Base-by-base conservation (phyloP, 192 early-diverging fungal species). In the Lobosporangium transversale region DNA sequence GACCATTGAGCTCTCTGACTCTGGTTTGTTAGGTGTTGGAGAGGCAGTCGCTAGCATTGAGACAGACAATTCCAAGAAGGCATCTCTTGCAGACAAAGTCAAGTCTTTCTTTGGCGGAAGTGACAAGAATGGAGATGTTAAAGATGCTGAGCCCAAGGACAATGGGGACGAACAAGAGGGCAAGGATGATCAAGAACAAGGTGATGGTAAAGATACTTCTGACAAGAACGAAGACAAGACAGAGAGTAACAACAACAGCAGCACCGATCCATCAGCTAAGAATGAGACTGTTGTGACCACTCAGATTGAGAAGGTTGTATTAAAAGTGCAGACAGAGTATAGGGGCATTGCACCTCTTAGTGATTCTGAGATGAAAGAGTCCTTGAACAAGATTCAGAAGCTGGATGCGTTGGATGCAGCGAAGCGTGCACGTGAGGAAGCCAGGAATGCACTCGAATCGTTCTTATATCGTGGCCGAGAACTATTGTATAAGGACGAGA, bases 391-490 rank as follows among this genome's bases (percentile, higher is more conserved):
- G 82, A 61, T 79, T 7, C 62, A 49, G 62, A 79, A 76, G 56
- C 62, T 86, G 30, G 61, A 60, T 33, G 43, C 48, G 2, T 83
- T 99, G 83, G 96, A 99, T 63, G 60, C 73, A 30, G 84, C 85
- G 58, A 92, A 91, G 58, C 84, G 83, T 32, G 84, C 86, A 7
- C 89, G 88, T 35, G 94, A 95, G 80, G 92, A 90, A 70, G 94
- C 95, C 21, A 76, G 86, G 40, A 99, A 99, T 83, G 83, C 83
- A 51, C 86, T 99, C 23, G 98, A 99, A 78, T 81, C 94, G 3
- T 96, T 93, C 79, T 83, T 97, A 31, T 99, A 98, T 81, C 87
- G 87, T 33, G 76, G 89, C 37, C 92, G 92, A 51, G 95, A 97
- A 53, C 87, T 94, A 53, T 80, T 93, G 49, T 87, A 93, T 45